Percentiles rank a stretch among this genome's conserved stretches.
Conservation (phyloP, 2,329 filamentous ascomycete species). For the Pestalotiopsis sp. region DNA sequence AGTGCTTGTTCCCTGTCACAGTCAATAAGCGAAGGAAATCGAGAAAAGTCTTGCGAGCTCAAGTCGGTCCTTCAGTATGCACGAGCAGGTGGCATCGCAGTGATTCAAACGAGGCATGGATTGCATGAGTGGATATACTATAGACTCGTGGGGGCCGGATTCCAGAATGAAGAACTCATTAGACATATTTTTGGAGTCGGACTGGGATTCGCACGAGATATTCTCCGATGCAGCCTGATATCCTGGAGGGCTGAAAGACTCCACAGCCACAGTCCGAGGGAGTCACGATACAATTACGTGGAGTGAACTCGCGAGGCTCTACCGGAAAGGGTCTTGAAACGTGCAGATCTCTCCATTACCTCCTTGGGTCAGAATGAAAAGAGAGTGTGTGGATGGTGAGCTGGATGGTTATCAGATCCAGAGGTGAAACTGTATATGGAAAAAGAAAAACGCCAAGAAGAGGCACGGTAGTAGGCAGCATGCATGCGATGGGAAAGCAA, state of each 20-base stretch:
- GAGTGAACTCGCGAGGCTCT: not conserved
- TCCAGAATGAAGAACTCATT: too few relatives aligned
- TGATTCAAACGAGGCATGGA: too few relatives aligned
- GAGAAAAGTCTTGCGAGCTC: too few relatives aligned
- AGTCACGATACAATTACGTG: not conserved
- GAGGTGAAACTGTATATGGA: not conserved
- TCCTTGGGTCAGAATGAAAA: not conserved
- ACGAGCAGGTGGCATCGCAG: too few relatives aligned
- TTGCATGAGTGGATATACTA: too few relatives aligned
- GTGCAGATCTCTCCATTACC: not conserved
- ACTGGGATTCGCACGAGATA: too few relatives aligned
- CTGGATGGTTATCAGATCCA: not conserved
- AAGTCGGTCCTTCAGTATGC: too few relatives aligned
- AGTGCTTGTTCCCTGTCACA: too few relatives aligned
- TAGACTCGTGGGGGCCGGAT: too few relatives aligned
- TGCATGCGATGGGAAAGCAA: not conserved
- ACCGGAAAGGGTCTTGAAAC: not conserved
- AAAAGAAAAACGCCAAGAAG: not conserved
- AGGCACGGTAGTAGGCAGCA: not conserved
- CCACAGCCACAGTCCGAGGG: not conserved
- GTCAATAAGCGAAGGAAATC: too few relatives aligned
- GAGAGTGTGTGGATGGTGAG: not conserved
- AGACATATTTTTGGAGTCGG: too few relatives aligned
- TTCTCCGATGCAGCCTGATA: not conserved
- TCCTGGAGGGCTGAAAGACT: not conserved